Percentiles rank a stretch among this genome's conserved stretches.
These are phyloP conservation scores for Kockiozyma suomiensis DNA, from an alignment of 805 yeast genomes.

Conservation along the genomic window DNA sequence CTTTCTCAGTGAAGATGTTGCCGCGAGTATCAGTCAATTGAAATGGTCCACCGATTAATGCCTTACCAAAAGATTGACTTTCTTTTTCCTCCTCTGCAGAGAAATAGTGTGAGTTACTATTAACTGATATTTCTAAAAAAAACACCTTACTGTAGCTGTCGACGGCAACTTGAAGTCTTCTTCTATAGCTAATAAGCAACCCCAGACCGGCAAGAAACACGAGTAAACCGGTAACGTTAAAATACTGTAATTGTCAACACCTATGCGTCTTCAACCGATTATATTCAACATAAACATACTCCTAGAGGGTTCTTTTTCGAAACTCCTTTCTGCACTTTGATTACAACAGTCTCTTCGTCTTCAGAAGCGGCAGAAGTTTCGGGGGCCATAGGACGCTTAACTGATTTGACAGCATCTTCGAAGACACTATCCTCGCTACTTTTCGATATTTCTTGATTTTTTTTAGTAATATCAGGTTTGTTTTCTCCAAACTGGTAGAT, in stretches of 20 bases:
- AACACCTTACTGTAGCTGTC: slow-evolving; percentile 19
- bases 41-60: slow-evolving; percentile 91
- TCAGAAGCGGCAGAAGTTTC: neutral
- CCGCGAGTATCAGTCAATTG: slow-evolving; percentile 71
- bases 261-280: no score
- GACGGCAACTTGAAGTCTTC: slow-evolving; percentile 25
- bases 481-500: neutral
- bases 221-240: slow-evolving; percentile 19
- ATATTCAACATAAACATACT: no score
- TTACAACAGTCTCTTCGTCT: slow-evolving; percentile 23
- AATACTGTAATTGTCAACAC: slow-evolving; percentile 9
- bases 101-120: no score
- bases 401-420: slow-evolving; percentile 10
- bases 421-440: slow-evolving; percentile 9
- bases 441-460: neutral
- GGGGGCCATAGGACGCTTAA: slow-evolving; percentile 13
- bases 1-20: slow-evolving; percentile 70
- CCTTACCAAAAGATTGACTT: slow-evolving; percentile 60
- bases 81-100: slow-evolving; percentile 26
- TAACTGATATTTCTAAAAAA: neutral
- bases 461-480: neutral
- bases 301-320: slow-evolving; percentile 18
- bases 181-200: slow-evolving; percentile 18
- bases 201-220: slow-evolving; percentile 14
- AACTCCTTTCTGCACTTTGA: slow-evolving; percentile 7